phyloP scores from a whole-genome alignment of 2,329 filamentous ascomycete species.

The Aspergillus chevalieri region DNA sequence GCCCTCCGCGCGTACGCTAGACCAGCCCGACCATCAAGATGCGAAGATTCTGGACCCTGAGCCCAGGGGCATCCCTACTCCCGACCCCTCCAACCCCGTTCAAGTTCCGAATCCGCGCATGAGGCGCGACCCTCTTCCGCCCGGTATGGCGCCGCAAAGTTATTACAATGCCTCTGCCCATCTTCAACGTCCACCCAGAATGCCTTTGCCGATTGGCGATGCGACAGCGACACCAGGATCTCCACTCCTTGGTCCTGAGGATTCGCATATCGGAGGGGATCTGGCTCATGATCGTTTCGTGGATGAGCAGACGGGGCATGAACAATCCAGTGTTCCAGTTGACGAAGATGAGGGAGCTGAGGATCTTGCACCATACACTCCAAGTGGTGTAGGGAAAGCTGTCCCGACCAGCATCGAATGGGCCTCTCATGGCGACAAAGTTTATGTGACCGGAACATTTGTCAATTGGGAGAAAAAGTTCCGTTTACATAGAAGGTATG shows the following conservation, averaged over 20 bases:
- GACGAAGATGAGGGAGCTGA: slow-evolving; percentile 73
- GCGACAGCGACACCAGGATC: slow-evolving; percentile 84
- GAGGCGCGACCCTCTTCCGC: slow-evolving; percentile 23
- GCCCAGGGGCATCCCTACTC: slow-evolving; percentile 21
- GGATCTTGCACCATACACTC: slow-evolving; percentile 58
- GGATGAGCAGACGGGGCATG: slow-evolving; percentile 51
- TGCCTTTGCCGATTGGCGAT: slow-evolving; percentile 90
- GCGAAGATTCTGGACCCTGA: slow-evolving; percentile 17
- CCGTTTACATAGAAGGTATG: slow-evolving; percentile 76
- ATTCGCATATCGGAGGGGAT: slow-evolving; percentile 48
- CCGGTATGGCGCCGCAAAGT: slow-evolving; percentile 35
- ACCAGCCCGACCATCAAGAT: slow-evolving; percentile 18
- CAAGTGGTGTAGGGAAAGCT: slow-evolving; percentile 68
- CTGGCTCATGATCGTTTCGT: slow-evolving; percentile 37
- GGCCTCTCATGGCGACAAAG: slow-evolving; percentile 73
- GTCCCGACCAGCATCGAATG: slow-evolving; percentile 84
- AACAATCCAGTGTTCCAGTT: slow-evolving; percentile 45
- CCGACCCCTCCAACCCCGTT: slow-evolving; percentile 33
- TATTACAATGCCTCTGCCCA: slow-evolving; percentile 38
- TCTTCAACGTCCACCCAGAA: slow-evolving; percentile 63
- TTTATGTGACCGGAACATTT: slow-evolving; percentile 96
- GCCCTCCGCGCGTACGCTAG: slow-evolving; percentile 17
- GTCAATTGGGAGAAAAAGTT: slow-evolving; percentile 97
- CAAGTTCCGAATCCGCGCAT: slow-evolving; percentile 31
- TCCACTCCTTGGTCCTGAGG: slow-evolving; percentile 71